Evolutionary conservation across 306 rosid genomes (phyloP).

Genomic region (Argentina anserina): DNA sequence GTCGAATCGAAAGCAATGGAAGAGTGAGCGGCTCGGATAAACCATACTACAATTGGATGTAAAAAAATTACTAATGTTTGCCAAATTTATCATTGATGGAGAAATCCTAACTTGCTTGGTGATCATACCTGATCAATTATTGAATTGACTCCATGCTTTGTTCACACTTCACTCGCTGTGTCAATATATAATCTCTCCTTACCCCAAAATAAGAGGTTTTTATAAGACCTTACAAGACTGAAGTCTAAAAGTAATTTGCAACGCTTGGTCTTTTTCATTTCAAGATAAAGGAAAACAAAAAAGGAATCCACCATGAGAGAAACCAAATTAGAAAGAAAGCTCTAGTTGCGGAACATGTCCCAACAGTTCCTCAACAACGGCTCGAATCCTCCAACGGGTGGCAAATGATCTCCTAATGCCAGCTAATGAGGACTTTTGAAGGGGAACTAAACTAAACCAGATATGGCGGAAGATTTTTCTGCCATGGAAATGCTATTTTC

Average conservation of each 20-base stretch:
- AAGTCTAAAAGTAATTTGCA: background rate
- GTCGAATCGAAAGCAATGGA: background rate
- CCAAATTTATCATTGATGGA: background rate
- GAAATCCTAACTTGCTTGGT: background rate
- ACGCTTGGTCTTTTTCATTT: background rate
- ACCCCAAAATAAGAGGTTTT: background rate
- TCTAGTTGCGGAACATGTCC: no score
- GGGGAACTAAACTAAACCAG: background rate
- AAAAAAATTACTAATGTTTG: background rate
- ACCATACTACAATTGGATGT: background rate
- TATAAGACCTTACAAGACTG: background rate
- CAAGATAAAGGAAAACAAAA: background rate
- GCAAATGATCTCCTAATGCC: background rate
- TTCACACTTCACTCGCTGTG: conserved; percentile 4
- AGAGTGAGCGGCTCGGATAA: background rate
- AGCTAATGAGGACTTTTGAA: background rate
- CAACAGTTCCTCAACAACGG: no score
- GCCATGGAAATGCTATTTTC: background rate
- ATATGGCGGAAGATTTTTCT: background rate
- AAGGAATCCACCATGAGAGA: no score
- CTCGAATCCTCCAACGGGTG: background rate
- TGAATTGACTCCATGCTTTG: background rate
- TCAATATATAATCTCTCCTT: no score
- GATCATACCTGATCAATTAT: background rate
- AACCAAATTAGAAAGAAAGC: no score